These are phyloP conservation scores for Ustilago lituana DNA, from an alignment of 1,284 basidiomycete species.

Conservation along the genomic window DNA sequence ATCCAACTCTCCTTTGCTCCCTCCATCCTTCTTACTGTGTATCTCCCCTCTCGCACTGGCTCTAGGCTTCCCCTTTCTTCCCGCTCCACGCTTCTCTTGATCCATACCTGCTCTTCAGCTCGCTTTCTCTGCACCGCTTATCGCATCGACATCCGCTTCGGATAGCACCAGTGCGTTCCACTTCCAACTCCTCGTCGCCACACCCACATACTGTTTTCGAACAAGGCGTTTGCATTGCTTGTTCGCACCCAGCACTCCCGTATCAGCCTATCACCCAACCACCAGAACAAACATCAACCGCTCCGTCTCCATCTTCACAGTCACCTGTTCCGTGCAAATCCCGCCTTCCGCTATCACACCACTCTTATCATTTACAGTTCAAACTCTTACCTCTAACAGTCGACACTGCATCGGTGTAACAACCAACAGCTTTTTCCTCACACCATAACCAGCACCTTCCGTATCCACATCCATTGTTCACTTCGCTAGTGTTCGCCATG, in stretches of 20 bases:
- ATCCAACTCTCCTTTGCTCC: background rate
- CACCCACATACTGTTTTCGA: background rate
- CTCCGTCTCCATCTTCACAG: too few relatives aligned
- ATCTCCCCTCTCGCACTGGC: background rate
- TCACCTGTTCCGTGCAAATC: background rate
- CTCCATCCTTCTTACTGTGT: background rate
- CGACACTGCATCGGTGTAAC: too few relatives aligned
- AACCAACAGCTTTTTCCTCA: too few relatives aligned
- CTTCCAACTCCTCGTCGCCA: background rate
- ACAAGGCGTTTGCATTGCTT: background rate
- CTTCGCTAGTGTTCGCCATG: constrained; percentile 11
- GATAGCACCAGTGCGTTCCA: too few relatives aligned
- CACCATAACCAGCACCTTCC: too few relatives aligned
- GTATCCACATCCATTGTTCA: too few relatives aligned
- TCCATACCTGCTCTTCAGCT: too few relatives aligned
- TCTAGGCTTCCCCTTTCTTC: background rate
- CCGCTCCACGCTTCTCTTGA: background rate
- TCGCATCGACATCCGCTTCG: too few relatives aligned
- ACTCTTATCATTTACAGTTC: too few relatives aligned
- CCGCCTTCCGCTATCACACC: background rate
- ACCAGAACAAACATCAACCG: too few relatives aligned
- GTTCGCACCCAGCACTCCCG: background rate
- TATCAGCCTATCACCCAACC: background rate
- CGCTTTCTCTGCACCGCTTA: too few relatives aligned
- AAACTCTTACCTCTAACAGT: too few relatives aligned